A percentile compares a stretch with the other conserved stretches of the same genome.
Evolutionary conservation across 2,329 filamentous ascomycete species (phyloP).

Genomic region (Paecilomyces dactylethromorphus): DNA sequence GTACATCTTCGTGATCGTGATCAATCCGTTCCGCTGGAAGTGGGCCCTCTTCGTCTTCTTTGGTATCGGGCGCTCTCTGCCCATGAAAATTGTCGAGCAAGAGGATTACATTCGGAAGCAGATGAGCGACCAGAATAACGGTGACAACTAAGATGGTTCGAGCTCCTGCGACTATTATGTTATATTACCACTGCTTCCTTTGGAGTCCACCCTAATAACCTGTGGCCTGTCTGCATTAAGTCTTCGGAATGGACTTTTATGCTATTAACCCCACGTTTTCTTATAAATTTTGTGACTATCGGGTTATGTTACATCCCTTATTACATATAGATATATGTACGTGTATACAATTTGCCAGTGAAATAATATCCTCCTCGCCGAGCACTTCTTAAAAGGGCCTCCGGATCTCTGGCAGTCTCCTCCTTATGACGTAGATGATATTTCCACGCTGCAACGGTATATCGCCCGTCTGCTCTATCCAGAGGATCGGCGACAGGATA

Average conservation of each 20-base stretch:
- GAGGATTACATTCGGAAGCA: constrained; percentile 52
- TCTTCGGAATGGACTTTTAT: too few species aligned
- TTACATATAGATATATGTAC: neutral
- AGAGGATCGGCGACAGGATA: constrained; percentile 45
- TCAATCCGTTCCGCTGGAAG: constrained; percentile 88
- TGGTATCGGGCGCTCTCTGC: constrained; percentile 62
- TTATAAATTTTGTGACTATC: neutral
- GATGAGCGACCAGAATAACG: neutral
- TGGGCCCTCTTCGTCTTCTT: constrained; percentile 80
- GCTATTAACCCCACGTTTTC: too few species aligned
- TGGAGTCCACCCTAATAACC: too few species aligned
- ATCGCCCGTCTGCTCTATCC: constrained; percentile 36
- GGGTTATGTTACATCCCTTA: neutral
- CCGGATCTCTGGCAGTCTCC: neutral
- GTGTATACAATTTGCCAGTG: neutral
- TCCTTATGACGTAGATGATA: neutral
- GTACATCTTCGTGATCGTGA: constrained; percentile 70
- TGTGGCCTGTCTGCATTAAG: too few species aligned
- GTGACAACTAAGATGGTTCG: neutral
- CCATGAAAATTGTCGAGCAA: constrained; percentile 57
- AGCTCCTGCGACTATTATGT: too few species aligned
- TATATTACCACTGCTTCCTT: too few species aligned
- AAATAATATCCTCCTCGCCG: neutral
- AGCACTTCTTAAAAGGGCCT: neutral
- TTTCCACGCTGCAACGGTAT: neutral